Conservation (phyloP, 257 asterid genomes). For the Fraxinus pennsylvanica region DNA sequence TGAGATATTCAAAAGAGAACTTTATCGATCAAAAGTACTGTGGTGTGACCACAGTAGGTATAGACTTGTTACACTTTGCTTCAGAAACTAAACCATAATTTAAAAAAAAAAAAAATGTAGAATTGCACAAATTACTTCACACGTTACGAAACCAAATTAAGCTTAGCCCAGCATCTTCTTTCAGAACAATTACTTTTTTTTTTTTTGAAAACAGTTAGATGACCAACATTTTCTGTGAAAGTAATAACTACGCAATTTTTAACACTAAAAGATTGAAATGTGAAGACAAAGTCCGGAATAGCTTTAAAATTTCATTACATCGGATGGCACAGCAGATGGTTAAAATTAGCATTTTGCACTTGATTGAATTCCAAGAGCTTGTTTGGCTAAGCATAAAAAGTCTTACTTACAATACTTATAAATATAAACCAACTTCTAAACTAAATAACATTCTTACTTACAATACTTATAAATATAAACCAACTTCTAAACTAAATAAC, state of each 20-base stretch:
- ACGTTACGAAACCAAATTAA: not conserved
- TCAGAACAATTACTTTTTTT: not conserved
- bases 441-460: not conserved
- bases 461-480: too few species aligned
- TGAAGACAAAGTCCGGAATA: not conserved
- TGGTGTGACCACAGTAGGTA: too few species aligned
- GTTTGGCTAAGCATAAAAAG: not conserved
- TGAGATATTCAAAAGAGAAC: not conserved
- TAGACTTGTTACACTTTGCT: too few species aligned
- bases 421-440: not conserved
- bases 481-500: not conserved
- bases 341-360: not conserved
- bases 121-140: not conserved
- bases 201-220: not conserved
- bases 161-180: not conserved
- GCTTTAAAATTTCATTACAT: not conserved
- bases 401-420: not conserved
- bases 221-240: not conserved
- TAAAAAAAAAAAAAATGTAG: not conserved
- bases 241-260: not conserved
- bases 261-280: not conserved
- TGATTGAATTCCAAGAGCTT: not conserved
- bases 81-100: too few species aligned
- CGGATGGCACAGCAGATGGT: not conserved
- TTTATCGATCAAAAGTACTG: not conserved